Evolutionary conservation across 2,329 filamentous ascomycete genomes (phyloP).

Genomic region (Fusarium hainanense): DNA sequence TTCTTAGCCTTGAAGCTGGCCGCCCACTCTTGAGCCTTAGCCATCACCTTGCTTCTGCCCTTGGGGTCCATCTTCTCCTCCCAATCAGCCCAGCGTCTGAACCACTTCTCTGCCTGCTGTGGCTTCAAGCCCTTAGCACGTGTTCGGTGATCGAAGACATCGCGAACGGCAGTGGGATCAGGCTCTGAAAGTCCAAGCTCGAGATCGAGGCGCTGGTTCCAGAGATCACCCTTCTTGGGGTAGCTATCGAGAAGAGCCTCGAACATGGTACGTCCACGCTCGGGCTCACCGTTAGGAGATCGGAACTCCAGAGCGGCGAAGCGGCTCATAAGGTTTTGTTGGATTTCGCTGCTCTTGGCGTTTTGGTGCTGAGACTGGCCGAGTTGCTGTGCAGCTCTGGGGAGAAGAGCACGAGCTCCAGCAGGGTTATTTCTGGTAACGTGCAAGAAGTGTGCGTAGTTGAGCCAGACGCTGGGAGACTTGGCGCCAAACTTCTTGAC

Average conservation of each 20-base stretch:
- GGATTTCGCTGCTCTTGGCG: slow-evolving; percentile 76
- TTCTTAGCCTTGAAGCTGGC: slow-evolving; percentile 61
- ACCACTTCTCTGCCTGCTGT: slow-evolving; percentile 85
- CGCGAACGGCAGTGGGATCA: slow-evolving; percentile 68
- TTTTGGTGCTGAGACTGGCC: slow-evolving; percentile 71
- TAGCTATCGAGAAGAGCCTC: slow-evolving; percentile 86
- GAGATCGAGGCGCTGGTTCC: slow-evolving; percentile 91
- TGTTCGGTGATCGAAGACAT: slow-evolving; percentile 84
- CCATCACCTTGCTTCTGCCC: slow-evolving; percentile 76
- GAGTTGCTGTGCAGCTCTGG: slow-evolving; percentile 86
- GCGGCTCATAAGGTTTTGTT: slow-evolving; percentile 78
- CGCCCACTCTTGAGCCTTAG: slow-evolving; percentile 77
- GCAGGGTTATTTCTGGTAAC: slow-evolving; percentile 75
- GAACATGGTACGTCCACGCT: slow-evolving; percentile 94
- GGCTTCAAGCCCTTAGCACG: slow-evolving; percentile 79
- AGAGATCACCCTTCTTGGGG: slow-evolving; percentile 90
- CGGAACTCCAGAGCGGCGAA: slow-evolving; percentile 95
- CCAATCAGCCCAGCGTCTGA: slow-evolving; percentile 91
- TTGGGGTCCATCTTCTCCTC: slow-evolving; percentile 78
- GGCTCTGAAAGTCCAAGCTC: slow-evolving; percentile 75
- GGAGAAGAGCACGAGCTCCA: slow-evolving; percentile 80
- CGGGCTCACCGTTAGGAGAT: slow-evolving; percentile 81
- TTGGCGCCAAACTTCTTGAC: slow-evolving; percentile 89
- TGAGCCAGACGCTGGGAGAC: slow-evolving; percentile 85
- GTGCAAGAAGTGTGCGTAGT: slow-evolving; percentile 95